Base-by-base conservation (phyloP, 2,329 filamentous ascomycete species). In the Neonectria hederae region DNA sequence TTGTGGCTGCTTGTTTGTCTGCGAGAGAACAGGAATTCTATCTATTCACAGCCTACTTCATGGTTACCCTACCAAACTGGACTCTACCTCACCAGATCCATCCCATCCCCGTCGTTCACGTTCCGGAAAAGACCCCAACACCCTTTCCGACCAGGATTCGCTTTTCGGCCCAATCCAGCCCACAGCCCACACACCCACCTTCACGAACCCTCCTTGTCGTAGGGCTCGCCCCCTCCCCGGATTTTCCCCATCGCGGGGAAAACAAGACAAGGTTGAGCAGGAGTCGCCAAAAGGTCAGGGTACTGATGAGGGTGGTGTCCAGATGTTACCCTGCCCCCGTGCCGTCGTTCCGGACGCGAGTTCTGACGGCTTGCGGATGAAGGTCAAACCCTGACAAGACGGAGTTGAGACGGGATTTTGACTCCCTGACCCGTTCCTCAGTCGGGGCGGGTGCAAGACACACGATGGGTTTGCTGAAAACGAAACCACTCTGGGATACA, bases 51-150 rank as follows among this genome's bases (percentile, higher is more conserved):
- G 6, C 26, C 26, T 28, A 9, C 26, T n/a, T n/a, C n/a, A n/a
- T n/a, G n/a, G n/a, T n/a, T n/a, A n/a, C n/a, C n/a, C n/a, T n/a
- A n/a, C n/a, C n/a, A n/a, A n/a, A 30, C 28, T 30, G 28, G 4
- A 30, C 10, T 30, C 28, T 10, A 11, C 56, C 38, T 48, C 53
- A 52, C 53, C 40, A 40, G 53, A 62, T 62, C 59, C 56, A 40
- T 26, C 24, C n/a, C n/a, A 26, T 26, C 4, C 7, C 28, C 28
- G 21, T 42, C 35, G 22, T 43, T 26, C 49, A 24, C n/a, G 45
- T 59, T 59, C 46, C 56, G 46, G 56, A 59, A 52, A 11, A 52
- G 22, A n/a, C n/a, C n/a, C n/a, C n/a, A n/a, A n/a, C n/a, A n/a
- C n/a, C 48, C 54, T 21, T 48, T 28, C 11, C 28, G 6, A 24